Evolutionary conservation across 495 filamentous ascomycete genomes (phyloP), one percentile per base, ranked within the genome.

Genomic region (Emericellopsis terricola): DNA sequence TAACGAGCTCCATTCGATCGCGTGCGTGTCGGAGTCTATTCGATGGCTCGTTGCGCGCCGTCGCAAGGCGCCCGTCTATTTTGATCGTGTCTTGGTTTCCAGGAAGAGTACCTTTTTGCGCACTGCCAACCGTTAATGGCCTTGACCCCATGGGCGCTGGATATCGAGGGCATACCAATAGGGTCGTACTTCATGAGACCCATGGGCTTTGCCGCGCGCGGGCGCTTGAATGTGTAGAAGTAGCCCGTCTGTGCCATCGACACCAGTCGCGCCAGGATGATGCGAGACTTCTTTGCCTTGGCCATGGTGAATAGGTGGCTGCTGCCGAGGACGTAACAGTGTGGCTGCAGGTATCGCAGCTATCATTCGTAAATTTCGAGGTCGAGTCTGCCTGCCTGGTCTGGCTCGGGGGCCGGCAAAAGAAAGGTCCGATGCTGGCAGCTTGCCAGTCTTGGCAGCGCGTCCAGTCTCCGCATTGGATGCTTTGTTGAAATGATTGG

Each of bases 101-200:
- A 93, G 68, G 57, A 94, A 94, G 3, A 94, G 67, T 28, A 94
- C 86, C 60, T 86, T 71, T 61, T 83, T 85, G 37, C 72, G 65
- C n/a, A 83, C 78, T 83, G 30, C 37, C 40, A 30, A 3, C 11
- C 10, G 17, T 31, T 10, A n/a, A n/a, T n/a, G n/a, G n/a, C n/a
- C n/a, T n/a, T n/a, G n/a, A n/a, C n/a, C n/a, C n/a, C 15, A 15
- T 19, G 3, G 7, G 19, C 14, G n/a, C 20, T 9, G 29, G 20
- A 26, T 16, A 21, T 3, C 2, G 19, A 13, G 18, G 15, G 62
- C 83, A 57, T 81, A 80, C 92, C 81, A 46, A 99, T 81, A 38
- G 91, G 91, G 59, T 99, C 91, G 55, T 99, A 96, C 62, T 99
- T 99, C 42, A 96, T 65, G 85, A 96, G 92, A 59, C 80, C 87